Conservation (phyloP, 2,329 filamentous ascomycete species). For the Pleoardoris graminearum region DNA sequence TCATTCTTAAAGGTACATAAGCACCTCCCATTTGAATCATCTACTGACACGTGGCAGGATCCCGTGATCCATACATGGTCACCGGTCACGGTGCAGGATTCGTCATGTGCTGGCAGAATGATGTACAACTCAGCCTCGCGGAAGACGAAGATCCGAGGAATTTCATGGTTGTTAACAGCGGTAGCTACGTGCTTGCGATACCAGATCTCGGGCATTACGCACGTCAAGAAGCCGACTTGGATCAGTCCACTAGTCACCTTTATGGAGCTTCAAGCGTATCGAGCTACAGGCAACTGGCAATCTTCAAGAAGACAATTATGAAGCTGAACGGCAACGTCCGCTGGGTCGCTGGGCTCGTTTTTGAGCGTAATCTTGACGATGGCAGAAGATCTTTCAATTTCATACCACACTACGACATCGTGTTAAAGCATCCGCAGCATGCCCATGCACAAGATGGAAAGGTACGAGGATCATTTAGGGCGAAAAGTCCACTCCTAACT, state of each 20-base stretch:
- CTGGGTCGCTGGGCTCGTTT: constrained; percentile 88
- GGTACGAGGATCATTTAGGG: constrained; percentile 16
- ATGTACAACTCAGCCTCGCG: constrained; percentile 85
- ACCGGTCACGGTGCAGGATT: constrained; percentile 93
- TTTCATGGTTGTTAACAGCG: constrained; percentile 95
- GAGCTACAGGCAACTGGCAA: constrained; percentile 71
- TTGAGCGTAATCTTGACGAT: constrained; percentile 78
- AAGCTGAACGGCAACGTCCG: constrained; percentile 95
- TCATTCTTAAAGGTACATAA: constrained; percentile 77
- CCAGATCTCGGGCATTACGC: constrained; percentile 92
- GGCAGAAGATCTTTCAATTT: constrained; percentile 83
- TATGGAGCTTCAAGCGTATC: constrained; percentile 63
- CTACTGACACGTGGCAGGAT: constrained; percentile 49
- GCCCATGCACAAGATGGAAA: constrained; percentile 62
- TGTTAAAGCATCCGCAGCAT: constrained; percentile 78
- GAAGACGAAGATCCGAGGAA: constrained; percentile 83
- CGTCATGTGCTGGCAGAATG: constrained; percentile 97
- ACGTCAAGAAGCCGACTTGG: constrained; percentile 61
- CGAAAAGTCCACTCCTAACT: constrained; percentile 19
- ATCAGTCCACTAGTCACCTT: constrained; percentile 58
- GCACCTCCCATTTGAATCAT: no score
- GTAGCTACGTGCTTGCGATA: constrained; percentile 90
- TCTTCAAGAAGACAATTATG: constrained; percentile 98
- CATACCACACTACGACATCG: constrained; percentile 87
- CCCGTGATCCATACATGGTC: constrained; percentile 89